A percentile compares a stretch with the other conserved stretches of the same genome.
Evolutionary conservation across 1,139 yeast genomes (phyloP).

Genomic region (Candida glucosophila): DNA sequence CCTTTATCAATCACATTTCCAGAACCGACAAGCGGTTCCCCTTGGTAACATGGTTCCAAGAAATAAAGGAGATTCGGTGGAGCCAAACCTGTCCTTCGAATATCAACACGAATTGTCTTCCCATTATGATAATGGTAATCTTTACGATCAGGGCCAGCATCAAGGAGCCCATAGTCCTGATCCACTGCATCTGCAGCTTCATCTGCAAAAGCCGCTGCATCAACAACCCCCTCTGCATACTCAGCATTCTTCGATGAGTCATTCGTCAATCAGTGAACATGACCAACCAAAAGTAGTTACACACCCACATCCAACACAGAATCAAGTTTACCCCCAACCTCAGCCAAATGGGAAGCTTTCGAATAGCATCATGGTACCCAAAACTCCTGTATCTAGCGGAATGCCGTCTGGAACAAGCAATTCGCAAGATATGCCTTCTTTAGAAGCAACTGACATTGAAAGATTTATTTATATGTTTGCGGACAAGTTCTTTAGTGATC

Average conservation of each 20-base stretch:
- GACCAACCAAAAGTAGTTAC: constrained; percentile 7
- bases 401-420: too few relatives aligned
- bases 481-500: constrained; percentile 38
- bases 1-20: constrained; percentile 8
- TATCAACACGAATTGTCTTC: constrained; percentile 20
- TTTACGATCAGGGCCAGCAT: constrained; percentile 9
- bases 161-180: too few relatives aligned
- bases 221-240: constrained; percentile 7
- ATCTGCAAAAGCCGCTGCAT: constrained; percentile 8
- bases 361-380: neutral
- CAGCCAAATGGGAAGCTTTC: neutral
- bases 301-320: constrained; percentile 7
- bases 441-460: constrained; percentile 38
- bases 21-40: constrained; percentile 4
- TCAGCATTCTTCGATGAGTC: constrained; percentile 8
- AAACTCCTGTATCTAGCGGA: too few relatives aligned
- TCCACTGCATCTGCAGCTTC: constrained; percentile 7
- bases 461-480: constrained; percentile 41
- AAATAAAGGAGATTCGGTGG: constrained; percentile 1
- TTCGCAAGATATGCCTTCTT: too few relatives aligned
- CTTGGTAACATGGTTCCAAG: neutral
- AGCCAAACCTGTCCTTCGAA: constrained; percentile 10
- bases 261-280: constrained; percentile 10
- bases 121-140: constrained; percentile 20
- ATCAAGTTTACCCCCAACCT: constrained; percentile 1